These are phyloP conservation scores for Sanghuangporus sanghuang DNA, from an alignment of 1,284 basidiomycete species.

Conservation along the genomic window DNA sequence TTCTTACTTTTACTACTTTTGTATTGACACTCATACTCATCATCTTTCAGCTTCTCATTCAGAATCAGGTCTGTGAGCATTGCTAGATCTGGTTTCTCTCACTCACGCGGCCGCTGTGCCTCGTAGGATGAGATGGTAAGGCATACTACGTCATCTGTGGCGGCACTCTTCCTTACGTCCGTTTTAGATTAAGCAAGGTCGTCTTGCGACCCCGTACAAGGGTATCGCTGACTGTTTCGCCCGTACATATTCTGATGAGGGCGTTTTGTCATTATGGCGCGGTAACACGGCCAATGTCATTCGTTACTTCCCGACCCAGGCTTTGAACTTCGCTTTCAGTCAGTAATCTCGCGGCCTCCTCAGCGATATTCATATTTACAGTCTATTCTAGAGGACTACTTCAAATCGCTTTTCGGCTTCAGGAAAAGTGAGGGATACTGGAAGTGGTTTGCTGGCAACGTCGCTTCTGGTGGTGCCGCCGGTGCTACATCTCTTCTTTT, in stretches of 20 bases:
- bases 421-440: constrained; percentile 87
- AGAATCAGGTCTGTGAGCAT: constrained; percentile 68
- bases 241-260: constrained; percentile 90
- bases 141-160: constrained; percentile 13
- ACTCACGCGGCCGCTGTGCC: not conserved
- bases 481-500: constrained; percentile 95
- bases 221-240: constrained; percentile 85
- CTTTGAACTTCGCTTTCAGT: constrained; percentile 95
- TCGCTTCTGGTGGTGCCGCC: constrained; percentile 96
- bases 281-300: constrained; percentile 98
- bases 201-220: constrained; percentile 90
- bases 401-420: constrained; percentile 92
- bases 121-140: constrained; percentile 74
- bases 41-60: constrained; percentile 70
- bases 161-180: constrained; percentile 25
- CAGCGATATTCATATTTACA: not conserved
- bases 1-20: not conserved
- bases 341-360: constrained; percentile 33
- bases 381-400: constrained; percentile 77
- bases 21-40: not conserved
- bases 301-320: constrained; percentile 97
- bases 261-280: constrained; percentile 87
- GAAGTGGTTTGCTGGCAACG: constrained; percentile 88
- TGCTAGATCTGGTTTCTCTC: not conserved
- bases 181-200: constrained; percentile 89